Conservation (phyloP, 176 grass and related monocot genomes). For the Tillandsia fasciculata region DNA sequence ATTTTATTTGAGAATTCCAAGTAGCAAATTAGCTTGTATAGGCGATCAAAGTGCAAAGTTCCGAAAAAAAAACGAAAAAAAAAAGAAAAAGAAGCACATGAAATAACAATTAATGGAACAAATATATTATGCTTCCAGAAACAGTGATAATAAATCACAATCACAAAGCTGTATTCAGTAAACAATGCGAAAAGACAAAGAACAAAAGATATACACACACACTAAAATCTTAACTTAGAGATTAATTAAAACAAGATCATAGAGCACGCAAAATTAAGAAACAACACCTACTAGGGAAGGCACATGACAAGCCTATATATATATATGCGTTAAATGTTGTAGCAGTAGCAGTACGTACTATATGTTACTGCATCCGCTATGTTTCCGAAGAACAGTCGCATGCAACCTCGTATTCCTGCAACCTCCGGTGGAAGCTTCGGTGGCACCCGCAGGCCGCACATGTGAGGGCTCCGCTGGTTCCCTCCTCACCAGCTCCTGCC, state of each 20-base stretch:
- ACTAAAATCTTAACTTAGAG: too few species aligned
- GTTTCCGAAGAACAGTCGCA: conserved; percentile 34
- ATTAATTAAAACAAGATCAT: too few species aligned
- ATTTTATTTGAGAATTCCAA: too few species aligned
- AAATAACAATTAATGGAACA: conserved; percentile 19
- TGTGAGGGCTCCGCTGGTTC: conserved; percentile 42
- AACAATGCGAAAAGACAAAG: too few species aligned
- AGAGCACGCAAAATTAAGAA: too few species aligned
- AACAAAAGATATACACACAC: too few species aligned
- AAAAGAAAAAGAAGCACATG: not conserved
- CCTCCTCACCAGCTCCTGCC: conserved; percentile 42
- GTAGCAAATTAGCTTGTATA: too few species aligned
- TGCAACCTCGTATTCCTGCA: conserved; percentile 48
- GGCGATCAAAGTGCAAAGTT: too few species aligned
- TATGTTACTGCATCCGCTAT: not conserved
- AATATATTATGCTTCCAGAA: conserved; percentile 6
- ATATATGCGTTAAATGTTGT: too few species aligned
- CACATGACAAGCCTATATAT: too few species aligned
- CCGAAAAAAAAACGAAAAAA: not conserved
- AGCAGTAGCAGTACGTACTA: not conserved
- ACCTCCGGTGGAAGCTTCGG: conserved; percentile 65
- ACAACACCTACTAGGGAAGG: too few species aligned
- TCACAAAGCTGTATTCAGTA: too few species aligned
- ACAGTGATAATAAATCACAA: conserved; percentile 5
- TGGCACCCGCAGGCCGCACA: conserved; percentile 66